These are phyloP conservation scores for Glycine soja DNA, from an alignment of 306 rosid genomes.

Conservation along the genomic window DNA sequence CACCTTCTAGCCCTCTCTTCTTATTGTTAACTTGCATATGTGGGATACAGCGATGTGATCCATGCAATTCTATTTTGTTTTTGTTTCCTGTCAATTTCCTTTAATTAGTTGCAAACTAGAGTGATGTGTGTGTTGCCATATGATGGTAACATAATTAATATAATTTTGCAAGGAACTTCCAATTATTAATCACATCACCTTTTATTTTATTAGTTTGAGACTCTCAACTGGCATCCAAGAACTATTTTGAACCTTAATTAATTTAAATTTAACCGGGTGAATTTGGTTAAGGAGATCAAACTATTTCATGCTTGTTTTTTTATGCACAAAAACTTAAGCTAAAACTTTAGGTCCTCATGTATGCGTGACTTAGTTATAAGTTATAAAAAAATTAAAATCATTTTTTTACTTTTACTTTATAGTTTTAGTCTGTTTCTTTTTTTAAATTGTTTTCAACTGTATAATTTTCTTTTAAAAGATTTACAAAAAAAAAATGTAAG, in stretches of 20 bases:
- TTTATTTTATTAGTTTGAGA: not conserved
- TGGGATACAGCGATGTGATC: not conserved
- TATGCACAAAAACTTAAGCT: no score
- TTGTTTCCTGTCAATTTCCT: not conserved
- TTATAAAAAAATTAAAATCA: no score
- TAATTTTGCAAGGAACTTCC: not conserved
- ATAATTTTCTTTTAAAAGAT: no score
- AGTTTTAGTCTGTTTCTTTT: no score
- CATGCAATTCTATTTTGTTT: constrained; percentile 29
- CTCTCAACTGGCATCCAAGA: not conserved
- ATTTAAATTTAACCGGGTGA: no score
- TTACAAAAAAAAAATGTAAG: no score
- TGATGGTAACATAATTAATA: not conserved
- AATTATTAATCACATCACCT: not conserved
- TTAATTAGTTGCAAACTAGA: not conserved
- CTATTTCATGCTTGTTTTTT: no score
- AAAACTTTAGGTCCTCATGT: no score
- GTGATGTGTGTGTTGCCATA: not conserved
- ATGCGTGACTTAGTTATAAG: no score
- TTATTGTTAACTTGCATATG: constrained; percentile 11
- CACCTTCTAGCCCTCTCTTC: constrained; percentile 28
- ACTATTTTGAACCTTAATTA: not conserved
- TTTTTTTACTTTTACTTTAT: no score
- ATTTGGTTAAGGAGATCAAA: no score
- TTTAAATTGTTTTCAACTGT: no score